Base-by-base conservation (phyloP, 108 stramenopile genomes). In the Asterionellopsis glacialis region DNA sequence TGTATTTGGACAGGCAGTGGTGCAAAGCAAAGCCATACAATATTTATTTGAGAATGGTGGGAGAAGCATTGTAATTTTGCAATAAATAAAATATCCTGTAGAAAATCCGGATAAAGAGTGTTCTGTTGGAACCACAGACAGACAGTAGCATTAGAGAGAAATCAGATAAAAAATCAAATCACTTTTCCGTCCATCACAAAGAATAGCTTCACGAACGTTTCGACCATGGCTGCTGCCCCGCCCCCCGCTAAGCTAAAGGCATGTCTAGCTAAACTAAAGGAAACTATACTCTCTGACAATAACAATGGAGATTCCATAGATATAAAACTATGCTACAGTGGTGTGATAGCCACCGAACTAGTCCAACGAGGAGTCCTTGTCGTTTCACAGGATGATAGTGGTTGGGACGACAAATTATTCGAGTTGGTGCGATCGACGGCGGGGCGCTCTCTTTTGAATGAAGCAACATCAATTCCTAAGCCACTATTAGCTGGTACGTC, bases 401-500 rank as follows among this genome's bases (percentile, higher is more conserved):
- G 9, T 1, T 33, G 33, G 33, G 7, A 33, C 7, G 43, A 24
- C 53, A 26, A 67, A 58, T 56, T 47, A 43, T 21, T 74, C 40
- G 69, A 27, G 18, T 33, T 70, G 14, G 42, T 74, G 21, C 70
- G 47, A 40, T 60, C 61, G 3, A 41, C 78, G 19, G 65, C 65
- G 1, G 78, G 78, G 4, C 67, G 68, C 40, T 21, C 69, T 18
- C 38, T 74, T 16, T 47, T 75, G 33, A 55, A 54, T 11, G 68
- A 68, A 10, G 14, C 45, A 13, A 39, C 55, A 9, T 44, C 51
- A 12, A 28, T 79, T 33, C 78, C 78, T 15, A 67, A 62, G 39
- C 69, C 78, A 41, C 38, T 79, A 1, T 51, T 74, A 42, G 69
- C 78, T 10, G 78, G 70, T 15, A 54, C 73, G 5, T 56, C 66